phyloP scores from a whole-genome alignment of 257 asterid species.

The Fraxinus americana region DNA sequence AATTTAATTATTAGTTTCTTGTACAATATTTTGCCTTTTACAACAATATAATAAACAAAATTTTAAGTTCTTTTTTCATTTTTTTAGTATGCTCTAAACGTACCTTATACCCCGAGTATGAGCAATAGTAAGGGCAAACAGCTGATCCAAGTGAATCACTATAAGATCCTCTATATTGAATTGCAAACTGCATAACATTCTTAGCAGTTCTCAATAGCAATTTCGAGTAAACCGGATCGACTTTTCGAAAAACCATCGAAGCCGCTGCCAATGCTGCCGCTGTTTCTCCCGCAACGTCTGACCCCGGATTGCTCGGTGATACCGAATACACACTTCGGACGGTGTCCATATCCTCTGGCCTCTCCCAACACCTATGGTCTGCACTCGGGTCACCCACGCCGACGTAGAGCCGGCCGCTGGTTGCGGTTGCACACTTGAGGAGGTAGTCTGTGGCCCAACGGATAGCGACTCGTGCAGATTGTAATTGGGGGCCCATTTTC shows the following conservation, averaged over 20 bases:
- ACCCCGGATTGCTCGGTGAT: constrained; percentile 69
- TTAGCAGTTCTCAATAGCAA: constrained; percentile 55
- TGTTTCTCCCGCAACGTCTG: constrained; percentile 91
- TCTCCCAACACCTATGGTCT: constrained; percentile 89
- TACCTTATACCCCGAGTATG: constrained; percentile 81
- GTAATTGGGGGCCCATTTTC: constrained; percentile 60
- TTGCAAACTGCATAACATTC: constrained; percentile 67
- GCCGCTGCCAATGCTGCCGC: constrained; percentile 95
- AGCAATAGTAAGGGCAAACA: constrained; percentile 85
- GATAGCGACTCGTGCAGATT: constrained; percentile 49
- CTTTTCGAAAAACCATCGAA: constrained; percentile 65
- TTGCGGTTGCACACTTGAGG: constrained; percentile 70
- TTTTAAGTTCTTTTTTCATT: too few species aligned
- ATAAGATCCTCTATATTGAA: constrained; percentile 66
- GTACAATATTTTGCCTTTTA: too few species aligned
- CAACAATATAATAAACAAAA: too few species aligned
- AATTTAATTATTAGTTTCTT: too few species aligned
- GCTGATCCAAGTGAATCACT: constrained; percentile 70
- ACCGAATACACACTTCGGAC: constrained; percentile 58
- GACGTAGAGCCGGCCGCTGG: constrained; percentile 74
- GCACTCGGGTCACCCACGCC: constrained; percentile 83
- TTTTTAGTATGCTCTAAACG: neutral
- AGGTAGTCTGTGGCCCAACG: constrained; percentile 92
- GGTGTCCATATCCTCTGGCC: constrained; percentile 95
- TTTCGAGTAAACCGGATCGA: constrained; percentile 54